Conservation (phyloP, 2,329 filamentous ascomycete species). For the Phialocephala subalpina region DNA sequence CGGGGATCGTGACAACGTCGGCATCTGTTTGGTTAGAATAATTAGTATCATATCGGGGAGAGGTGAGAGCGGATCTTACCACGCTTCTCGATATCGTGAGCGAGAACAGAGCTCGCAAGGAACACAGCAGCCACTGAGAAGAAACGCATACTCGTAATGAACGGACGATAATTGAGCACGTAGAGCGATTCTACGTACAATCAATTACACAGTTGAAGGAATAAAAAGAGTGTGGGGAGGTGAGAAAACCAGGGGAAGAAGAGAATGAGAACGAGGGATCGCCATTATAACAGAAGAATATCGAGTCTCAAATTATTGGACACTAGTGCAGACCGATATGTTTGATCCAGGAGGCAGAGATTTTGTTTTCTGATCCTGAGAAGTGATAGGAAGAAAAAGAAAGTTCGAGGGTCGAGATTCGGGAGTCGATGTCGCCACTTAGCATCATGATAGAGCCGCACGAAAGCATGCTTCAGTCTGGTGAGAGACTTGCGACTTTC, state of each 20-base stretch:
- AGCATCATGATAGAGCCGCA: background rate
- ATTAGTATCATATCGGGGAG: background rate
- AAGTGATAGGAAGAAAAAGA: background rate
- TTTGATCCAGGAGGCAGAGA: background rate
- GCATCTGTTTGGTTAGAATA: background rate
- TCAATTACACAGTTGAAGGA: background rate
- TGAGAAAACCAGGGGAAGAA: constrained; percentile 1
- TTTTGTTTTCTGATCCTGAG: background rate
- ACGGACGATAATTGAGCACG: constrained; percentile 7
- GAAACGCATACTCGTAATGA: constrained; percentile 9
- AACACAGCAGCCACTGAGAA: background rate
- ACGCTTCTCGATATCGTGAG: background rate
- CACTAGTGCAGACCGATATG: constrained; percentile 1
- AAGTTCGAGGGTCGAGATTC: background rate
- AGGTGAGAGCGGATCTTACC: background rate
- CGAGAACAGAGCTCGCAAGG: background rate
- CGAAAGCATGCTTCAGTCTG: too few relatives aligned
- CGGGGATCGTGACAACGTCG: background rate
- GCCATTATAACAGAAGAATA: background rate
- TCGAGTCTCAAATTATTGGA: background rate
- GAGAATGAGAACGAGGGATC: background rate
- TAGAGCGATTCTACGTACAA: background rate
- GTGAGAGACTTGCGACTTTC: too few relatives aligned
- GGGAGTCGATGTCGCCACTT: background rate
- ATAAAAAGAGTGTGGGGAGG: constrained; percentile 6